Evolutionary conservation across 2,329 filamentous ascomycete species (phyloP), one percentile per base, ranked within the genome.

Genomic region (Dactylonectria macrodidyma): DNA sequence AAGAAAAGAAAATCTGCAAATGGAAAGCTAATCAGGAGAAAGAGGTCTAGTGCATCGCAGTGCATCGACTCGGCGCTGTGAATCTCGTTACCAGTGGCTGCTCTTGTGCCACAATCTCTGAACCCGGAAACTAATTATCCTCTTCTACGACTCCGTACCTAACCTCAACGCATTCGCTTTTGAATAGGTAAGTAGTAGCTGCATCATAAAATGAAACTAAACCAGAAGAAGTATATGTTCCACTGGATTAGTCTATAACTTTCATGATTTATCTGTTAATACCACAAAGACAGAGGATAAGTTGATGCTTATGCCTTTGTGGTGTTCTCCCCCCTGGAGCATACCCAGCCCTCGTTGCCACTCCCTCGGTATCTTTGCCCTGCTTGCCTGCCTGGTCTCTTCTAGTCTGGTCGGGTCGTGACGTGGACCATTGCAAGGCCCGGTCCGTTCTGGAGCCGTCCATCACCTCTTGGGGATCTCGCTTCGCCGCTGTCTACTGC

Each of bases 381-480:
- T 12, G 44, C 33, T 47, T 55, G 36, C 56, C 30, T 51, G 24
- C 57, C 38, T 41, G 22, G 36, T 19, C 51, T 58, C 30, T 60
- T 19, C 19, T 19, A 19, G 34, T 30, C 33, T 16, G 38, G 46
- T 57, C 51, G 50, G 50, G 52, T 54, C 61, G 68, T 73, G 72
- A 74, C 74, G 74, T 76, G 73, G 74, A 69, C 62, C 73, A 30
- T 30, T 30, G 26, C 26, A 74, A 76, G 74, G 74, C 71, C 73
- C 74, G 74, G 72, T 74, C 74, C 74, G 74, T 71, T 71, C 68
- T 70, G 67, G 71, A 70, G 59, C 70, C 64, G 48, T 69, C 66
- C 26, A 30, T 30, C 26, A 7, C 58, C 26, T 48, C 63, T 58
- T 60, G 59, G 56, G 56, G 55, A 62, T 61, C 30, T 61, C 61